These are phyloP conservation scores for Trametes cinnabarina DNA, from an alignment of 768 basidiomycete genomes.

Conservation along the genomic window DNA sequence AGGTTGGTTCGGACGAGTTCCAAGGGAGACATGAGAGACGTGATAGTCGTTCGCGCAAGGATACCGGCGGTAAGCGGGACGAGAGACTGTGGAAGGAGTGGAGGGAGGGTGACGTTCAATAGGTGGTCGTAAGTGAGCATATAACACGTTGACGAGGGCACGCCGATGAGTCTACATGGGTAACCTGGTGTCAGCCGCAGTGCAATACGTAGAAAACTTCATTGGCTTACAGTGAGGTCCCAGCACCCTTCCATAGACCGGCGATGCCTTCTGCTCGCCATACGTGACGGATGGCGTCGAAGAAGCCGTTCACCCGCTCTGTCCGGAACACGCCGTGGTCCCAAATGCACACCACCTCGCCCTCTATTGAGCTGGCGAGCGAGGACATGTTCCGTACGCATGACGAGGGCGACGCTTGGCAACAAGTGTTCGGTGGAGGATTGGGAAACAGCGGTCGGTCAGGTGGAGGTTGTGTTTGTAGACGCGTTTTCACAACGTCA, in stretches of 20 bases:
- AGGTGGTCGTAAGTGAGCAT: slow-evolving; percentile 96
- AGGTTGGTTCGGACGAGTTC: slow-evolving; percentile 94
- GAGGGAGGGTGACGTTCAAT: slow-evolving; percentile 58
- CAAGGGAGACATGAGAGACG: slow-evolving; percentile 79
- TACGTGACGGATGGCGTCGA: slow-evolving; percentile 80
- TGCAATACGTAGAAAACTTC: too few species aligned
- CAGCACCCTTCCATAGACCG: slow-evolving; percentile 94
- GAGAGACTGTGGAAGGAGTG: slow-evolving; percentile 49
- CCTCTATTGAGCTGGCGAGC: slow-evolving; percentile 50
- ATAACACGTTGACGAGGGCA: slow-evolving; percentile 89
- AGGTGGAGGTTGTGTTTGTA: slow-evolving; percentile 82
- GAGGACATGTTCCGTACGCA: slow-evolving; percentile 82
- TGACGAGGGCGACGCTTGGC: slow-evolving; percentile 54
- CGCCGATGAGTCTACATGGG: slow-evolving; percentile 74
- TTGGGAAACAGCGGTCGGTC: slow-evolving; percentile 47
- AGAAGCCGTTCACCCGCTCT: slow-evolving; percentile 80
- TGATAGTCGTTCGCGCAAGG: slow-evolving; percentile 74
- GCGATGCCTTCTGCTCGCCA: slow-evolving; percentile 75
- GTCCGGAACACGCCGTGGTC: slow-evolving; percentile 66
- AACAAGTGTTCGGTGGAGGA: slow-evolving; percentile 59
- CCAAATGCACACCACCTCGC: slow-evolving; percentile 78
- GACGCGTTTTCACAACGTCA: slow-evolving; percentile 94
- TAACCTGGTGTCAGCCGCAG: too few species aligned
- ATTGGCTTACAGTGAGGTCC: slow-evolving; percentile 82
- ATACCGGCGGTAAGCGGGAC: slow-evolving; percentile 82